Evolutionary conservation across 768 basidiomycete species (phyloP).

Genomic region (Termitomyces sp.): DNA sequence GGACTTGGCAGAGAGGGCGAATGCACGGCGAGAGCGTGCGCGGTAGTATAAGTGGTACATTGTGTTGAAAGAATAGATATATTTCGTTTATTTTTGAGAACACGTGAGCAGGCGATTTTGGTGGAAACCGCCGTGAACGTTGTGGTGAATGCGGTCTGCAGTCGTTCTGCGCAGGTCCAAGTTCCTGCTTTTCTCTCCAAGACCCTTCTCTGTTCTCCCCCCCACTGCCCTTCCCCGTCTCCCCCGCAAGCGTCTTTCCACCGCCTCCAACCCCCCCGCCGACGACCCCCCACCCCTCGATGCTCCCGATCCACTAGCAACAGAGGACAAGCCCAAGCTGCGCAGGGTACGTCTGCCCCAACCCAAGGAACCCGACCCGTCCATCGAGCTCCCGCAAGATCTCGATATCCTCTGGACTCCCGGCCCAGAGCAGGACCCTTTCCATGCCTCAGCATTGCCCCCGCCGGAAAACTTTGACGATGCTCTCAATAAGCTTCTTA

Average conservation of each 20-base stretch:
- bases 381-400: conserved; percentile 48
- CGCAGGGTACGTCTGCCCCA: conserved; percentile 31
- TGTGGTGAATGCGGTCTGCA: conserved; percentile 33
- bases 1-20: conserved; percentile 81
- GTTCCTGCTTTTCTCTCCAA: conserved; percentile 28
- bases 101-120: conserved; percentile 8
- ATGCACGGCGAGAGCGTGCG: conserved; percentile 45
- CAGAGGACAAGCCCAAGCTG: conserved; percentile 44
- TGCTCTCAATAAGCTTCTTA: conserved; percentile 68
- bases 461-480: conserved; percentile 76
- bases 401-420: conserved; percentile 69
- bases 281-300: conserved; percentile 13
- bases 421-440: conserved; percentile 32
- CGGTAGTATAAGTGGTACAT: conserved; percentile 3
- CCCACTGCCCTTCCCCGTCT: conserved; percentile 3
- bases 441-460: conserved; percentile 43
- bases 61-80: too few relatives aligned
- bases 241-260: conserved; percentile 7
- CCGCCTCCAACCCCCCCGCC: conserved; percentile 7
- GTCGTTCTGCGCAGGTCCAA: conserved; percentile 34
- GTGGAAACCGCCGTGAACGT: conserved; percentile 16
- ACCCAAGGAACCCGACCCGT: conserved; percentile 36
- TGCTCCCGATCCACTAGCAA: conserved; percentile 6
- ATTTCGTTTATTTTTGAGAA: not conserved
- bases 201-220: conserved; percentile 11